A percentile compares a stretch with the other conserved stretches of the same genome.
These are phyloP conservation scores for Sisymbrium irio DNA, from an alignment of 345 rosid genomes.

Conservation along the genomic window DNA sequence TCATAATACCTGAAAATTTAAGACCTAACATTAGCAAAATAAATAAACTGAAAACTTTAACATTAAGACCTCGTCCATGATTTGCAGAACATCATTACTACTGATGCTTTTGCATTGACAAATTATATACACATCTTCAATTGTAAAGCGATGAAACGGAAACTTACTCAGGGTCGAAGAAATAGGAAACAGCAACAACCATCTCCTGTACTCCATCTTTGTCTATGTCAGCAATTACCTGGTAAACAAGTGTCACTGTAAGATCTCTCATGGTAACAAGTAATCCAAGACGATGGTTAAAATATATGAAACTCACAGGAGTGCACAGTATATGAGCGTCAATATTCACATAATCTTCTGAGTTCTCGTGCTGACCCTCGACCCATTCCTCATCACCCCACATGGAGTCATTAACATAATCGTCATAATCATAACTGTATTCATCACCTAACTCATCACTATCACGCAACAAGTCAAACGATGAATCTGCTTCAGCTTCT, in stretches of 20 bases:
- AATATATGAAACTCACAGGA: conserved; percentile 66
- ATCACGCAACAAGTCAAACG: conserved; percentile 90
- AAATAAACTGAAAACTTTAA: neutral
- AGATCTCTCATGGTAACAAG: conserved; percentile 28
- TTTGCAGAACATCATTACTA: conserved; percentile 6
- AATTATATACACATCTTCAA: neutral
- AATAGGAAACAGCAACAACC: conserved; percentile 92
- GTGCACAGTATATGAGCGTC: conserved; percentile 93
- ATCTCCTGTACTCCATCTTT: conserved; percentile 94
- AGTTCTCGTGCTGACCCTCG: conserved; percentile 74
- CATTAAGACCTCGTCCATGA: neutral
- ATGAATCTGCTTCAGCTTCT: conserved; percentile 88
- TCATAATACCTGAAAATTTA: conserved; percentile 73
- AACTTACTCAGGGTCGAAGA: conserved; percentile 96
- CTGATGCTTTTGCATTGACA: conserved; percentile 16
- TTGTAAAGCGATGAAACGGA: conserved; percentile 14
- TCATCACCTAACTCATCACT: conserved; percentile 89
- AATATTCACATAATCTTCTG: conserved; percentile 88
- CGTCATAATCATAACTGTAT: conserved; percentile 89
- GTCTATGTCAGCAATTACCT: conserved; percentile 98
- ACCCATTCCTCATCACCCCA: conserved; percentile 99
- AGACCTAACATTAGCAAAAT: neutral
- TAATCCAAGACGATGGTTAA: conserved; percentile 13
- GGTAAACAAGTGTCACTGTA: conserved; percentile 31
- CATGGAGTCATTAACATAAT: conserved; percentile 77